A percentile compares a stretch with the other conserved stretches of the same genome.
Evolutionary conservation across 2,329 filamentous ascomycete species (phyloP).

Genomic region (Colletotrichum endophyticum): DNA sequence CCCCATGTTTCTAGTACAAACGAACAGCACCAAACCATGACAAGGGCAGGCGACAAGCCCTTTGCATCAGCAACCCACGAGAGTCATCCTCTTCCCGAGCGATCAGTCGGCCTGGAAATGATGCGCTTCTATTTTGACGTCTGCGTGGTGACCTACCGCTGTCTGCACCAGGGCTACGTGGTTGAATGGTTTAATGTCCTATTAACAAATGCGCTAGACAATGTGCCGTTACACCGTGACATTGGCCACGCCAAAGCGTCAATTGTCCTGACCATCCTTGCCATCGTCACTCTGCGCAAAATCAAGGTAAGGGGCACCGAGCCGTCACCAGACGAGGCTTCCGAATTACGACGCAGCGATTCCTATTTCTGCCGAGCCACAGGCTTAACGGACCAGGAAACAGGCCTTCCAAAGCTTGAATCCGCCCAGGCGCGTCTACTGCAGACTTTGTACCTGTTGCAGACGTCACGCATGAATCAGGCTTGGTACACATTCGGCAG

Average conservation of each 20-base stretch:
- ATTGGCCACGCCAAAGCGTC: constrained; percentile 51
- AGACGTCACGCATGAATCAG: constrained; percentile 63
- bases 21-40: constrained; percentile 28
- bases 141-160: constrained; percentile 63
- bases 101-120: constrained; percentile 22
- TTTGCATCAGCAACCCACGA: constrained; percentile 22
- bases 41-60: constrained; percentile 32
- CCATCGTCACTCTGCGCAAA: constrained; percentile 51
- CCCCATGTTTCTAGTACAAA: constrained; percentile 19
- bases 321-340: neutral
- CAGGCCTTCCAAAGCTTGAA: constrained; percentile 57
- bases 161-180: constrained; percentile 57
- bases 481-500: constrained; percentile 68
- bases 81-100: constrained; percentile 22
- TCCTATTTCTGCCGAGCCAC: constrained; percentile 27
- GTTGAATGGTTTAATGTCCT: constrained; percentile 50
- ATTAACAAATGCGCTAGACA: constrained; percentile 37
- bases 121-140: constrained; percentile 60
- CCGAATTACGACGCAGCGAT: constrained; percentile 25
- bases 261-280: constrained; percentile 51
- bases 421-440: constrained; percentile 63
- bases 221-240: constrained; percentile 37
- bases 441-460: constrained; percentile 63
- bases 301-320: constrained; percentile 34
- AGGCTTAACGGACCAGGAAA: constrained; percentile 46